Evolutionary conservation across 2,329 filamentous ascomycete species (phyloP), one percentile per base, ranked within the genome.

Genomic region (Ophiosphaerella korrae): DNA sequence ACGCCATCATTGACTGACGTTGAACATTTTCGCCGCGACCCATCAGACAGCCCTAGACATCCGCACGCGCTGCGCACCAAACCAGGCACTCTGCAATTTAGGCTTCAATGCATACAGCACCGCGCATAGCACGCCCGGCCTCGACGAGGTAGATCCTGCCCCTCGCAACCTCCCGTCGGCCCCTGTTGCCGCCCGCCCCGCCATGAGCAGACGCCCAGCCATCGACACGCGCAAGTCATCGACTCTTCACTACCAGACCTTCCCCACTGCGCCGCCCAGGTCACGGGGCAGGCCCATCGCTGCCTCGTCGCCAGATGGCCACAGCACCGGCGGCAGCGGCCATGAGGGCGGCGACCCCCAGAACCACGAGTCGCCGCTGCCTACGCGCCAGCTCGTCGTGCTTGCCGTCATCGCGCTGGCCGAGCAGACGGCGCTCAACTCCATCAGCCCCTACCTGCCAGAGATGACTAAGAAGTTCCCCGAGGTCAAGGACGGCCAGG

Each of bases 381-480:
- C 94, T 0, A 85, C 85, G 58, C 85, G 82, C 60, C 94, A 97
- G 77, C 87, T 99, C 53, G 82, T 86, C 5, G 84, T 97, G 11
- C 79, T 99, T 31, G 93, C 93, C 1, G 78, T 97, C 58, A 89
- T 99, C 53, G 92, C 92, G 6, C 81, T 99, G 18, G 89, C 90
- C 46, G 94, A 99, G 72, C 94, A 99, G 79, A 97, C 93, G 0
- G 94, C 94, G 0, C 83, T 99, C 68, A 99, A 99, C 74, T 96
- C 92, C 18, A 97, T 99, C 66, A 89, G 88, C 9, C 94, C 94
- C 1, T 99, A 99, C 73, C 84, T 99, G 1, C 94, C 94, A 0
- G 85, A 92, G 63, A 97, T 99, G 93, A 87, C 92, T 1, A 84
- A 85, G 18, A 86, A 85, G 1, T 97, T 97, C 70, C 89, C 90